Conservation (phyloP, 768 basidiomycete species). For the Mycena vitilis region DNA sequence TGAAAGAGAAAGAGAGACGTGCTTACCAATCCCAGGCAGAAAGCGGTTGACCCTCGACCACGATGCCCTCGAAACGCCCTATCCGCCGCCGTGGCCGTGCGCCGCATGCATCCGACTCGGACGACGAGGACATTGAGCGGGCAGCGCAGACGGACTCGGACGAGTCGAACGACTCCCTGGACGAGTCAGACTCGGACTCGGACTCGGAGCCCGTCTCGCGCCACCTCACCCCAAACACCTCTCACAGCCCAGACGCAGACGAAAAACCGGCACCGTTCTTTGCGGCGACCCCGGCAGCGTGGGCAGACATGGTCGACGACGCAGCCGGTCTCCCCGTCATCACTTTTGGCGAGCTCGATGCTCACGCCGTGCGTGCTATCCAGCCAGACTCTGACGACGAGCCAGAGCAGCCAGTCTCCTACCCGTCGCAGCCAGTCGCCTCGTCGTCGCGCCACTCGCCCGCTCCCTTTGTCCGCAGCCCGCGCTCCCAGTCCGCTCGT, state of each 20-base stretch:
- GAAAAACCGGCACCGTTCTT: constrained; percentile 61
- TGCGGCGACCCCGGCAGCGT: constrained; percentile 61
- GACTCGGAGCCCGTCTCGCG: constrained; percentile 72
- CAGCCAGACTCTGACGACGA: constrained; percentile 42
- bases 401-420: constrained; percentile 28
- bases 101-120: constrained; percentile 50
- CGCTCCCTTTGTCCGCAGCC: constrained; percentile 46
- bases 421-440: constrained; percentile 41
- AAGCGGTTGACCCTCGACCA: constrained; percentile 13
- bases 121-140: constrained; percentile 80
- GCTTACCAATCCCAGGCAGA: constrained; percentile 6
- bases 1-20: background rate
- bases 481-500: constrained; percentile 72
- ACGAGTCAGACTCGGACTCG: constrained; percentile 76
- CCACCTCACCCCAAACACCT: constrained; percentile 75
- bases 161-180: constrained; percentile 59
- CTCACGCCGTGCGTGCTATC: constrained; percentile 44
- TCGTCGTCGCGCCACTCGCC: constrained; percentile 51
- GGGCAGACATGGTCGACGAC: constrained; percentile 90
- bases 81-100: constrained; percentile 74
- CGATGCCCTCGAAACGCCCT: constrained; percentile 49
- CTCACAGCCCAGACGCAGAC: constrained; percentile 70
- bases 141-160: constrained; percentile 80
- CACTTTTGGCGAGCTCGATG: constrained; percentile 78
- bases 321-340: constrained; percentile 81